phyloP scores from a whole-genome alignment of 1,284 basidiomycete species.

The Gomphus bonarii region DNA sequence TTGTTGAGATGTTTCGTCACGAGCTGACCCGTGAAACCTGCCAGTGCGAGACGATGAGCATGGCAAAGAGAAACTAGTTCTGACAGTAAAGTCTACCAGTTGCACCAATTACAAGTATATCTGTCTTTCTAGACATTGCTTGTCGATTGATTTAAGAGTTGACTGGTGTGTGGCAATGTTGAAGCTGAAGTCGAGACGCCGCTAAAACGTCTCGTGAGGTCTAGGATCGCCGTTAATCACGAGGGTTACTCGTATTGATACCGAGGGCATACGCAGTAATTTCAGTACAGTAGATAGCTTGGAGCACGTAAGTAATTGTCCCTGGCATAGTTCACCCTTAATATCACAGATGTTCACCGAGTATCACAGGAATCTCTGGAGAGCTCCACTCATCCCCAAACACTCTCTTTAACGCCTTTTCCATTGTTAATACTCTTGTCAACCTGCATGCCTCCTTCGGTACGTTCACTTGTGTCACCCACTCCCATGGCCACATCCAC shows the following conservation, averaged over 20 bases:
- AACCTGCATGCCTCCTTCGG: slow-evolving; percentile 1
- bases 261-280: too few relatives aligned
- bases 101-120: slow-evolving; percentile 55
- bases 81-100: slow-evolving; percentile 24
- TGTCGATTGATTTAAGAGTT: too few relatives aligned
- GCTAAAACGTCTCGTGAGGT: background rate
- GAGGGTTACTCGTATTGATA: too few relatives aligned
- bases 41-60: slow-evolving; percentile 12
- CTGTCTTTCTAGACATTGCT: slow-evolving; percentile 17
- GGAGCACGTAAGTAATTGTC: background rate
- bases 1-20: slow-evolving; percentile 47
- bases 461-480: slow-evolving; percentile 2
- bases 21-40: slow-evolving; percentile 57
- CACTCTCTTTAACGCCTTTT: background rate
- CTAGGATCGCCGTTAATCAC: background rate
- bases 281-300: background rate
- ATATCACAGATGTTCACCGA: background rate
- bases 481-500: slow-evolving; percentile 9
- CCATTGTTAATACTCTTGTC: background rate
- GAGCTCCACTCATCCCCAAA: slow-evolving; percentile 4
- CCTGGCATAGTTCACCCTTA: background rate
- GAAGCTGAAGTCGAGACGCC: too few relatives aligned
- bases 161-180: too few relatives aligned
- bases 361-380: background rate
- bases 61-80: background rate